Base-by-base conservation (phyloP, 2,329 filamentous ascomycete genomes). In the Pseudocercospora crystallina region DNA sequence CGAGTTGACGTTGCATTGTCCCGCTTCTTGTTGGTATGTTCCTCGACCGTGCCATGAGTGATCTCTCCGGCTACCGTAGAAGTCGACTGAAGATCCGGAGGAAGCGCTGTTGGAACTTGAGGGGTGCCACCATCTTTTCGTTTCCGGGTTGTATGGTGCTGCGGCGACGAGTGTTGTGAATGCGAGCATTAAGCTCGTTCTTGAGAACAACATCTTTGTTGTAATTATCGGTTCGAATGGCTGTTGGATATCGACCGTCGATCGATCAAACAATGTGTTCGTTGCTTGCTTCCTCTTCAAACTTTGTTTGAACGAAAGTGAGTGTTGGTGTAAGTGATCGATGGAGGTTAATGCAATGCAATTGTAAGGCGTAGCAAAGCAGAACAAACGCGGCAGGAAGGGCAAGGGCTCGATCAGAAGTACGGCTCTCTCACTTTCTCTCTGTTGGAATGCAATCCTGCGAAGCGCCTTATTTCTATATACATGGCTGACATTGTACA, bases 401-500 rank as follows among this genome's bases (percentile, higher is more conserved):
- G 20, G 20, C 20, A 12, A 43, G 20, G 20, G 20, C 20, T 26
- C 20, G 20, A 26, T 26, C 20, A 26, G 20, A 26, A 26, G 20
- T 3, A 7, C 20, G 20, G 3, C 20, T 26, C 7, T 26, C 20
- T 26, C 7, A 4, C 20, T 26, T 7, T 26, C 20, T 26, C 20
- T 26, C 20, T 26, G 20, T 26, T 26, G 20, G 20, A 26, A 26
- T 26, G 20, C 7, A 26, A 26, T 26, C 20, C 20, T 26, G 20
- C 20, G 26, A 32, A 30, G 30, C 38, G 20, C 20, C 20, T 47
- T 41, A 46, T 55, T 62, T 56, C 60, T 64, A 64, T 64, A 64
- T 62, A 60, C 57, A 61, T 60, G 58, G 52, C 57, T 56, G 57
- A 54, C 50, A 48, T 48, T 60, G 57, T 58, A 51, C 57, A 20